A percentile compares a stretch with the other conserved stretches of the same genome.
Conservation (phyloP, 2,329 filamentous ascomycete genomes). For the Tolypocladium tundrense region DNA sequence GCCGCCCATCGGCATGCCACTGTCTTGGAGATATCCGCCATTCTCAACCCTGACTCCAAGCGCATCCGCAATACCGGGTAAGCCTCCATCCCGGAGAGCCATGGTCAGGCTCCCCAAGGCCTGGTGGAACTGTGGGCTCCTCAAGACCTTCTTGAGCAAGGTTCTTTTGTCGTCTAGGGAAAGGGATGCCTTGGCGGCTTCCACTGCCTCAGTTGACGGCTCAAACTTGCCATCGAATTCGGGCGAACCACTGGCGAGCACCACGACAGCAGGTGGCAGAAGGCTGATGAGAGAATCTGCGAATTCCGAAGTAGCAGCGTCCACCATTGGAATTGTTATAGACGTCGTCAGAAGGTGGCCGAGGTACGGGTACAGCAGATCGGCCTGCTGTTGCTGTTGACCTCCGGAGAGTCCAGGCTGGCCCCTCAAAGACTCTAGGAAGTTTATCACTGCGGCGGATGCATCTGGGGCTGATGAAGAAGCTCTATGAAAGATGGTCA, state of each 20-base stretch:
- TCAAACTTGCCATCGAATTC: conserved; percentile 49
- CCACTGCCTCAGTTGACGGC: conserved; percentile 55
- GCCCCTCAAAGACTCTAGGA: conserved; percentile 71
- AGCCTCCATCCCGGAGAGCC: conserved; percentile 78
- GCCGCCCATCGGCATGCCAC: conserved; percentile 76
- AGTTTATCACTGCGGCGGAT: conserved; percentile 72
- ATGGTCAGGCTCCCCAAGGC: conserved; percentile 76
- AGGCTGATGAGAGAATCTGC: conserved; percentile 67
- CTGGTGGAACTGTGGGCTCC: conserved; percentile 85
- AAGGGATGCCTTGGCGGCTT: conserved; percentile 65
- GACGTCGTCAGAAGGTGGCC: conserved; percentile 73
- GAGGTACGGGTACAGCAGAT: conserved; percentile 70
- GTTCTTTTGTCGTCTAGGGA: conserved; percentile 67
- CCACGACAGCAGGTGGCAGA: conserved; percentile 68
- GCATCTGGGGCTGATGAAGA: conserved; percentile 55
- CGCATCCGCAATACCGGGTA: conserved; percentile 83
- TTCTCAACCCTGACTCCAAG: conserved; percentile 72
- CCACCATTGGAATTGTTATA: conserved; percentile 68
- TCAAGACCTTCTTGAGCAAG: conserved; percentile 70
- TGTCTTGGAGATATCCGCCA: conserved; percentile 69
- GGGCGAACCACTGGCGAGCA: conserved; percentile 59
- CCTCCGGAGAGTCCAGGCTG: conserved; percentile 30
- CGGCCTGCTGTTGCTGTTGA: conserved; percentile 21
- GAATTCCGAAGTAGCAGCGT: conserved; percentile 50
- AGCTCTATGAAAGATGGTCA: conserved; percentile 44